phyloP scores from a whole-genome alignment of 768 basidiomycete genomes.

The Mycena kentingensis region DNA sequence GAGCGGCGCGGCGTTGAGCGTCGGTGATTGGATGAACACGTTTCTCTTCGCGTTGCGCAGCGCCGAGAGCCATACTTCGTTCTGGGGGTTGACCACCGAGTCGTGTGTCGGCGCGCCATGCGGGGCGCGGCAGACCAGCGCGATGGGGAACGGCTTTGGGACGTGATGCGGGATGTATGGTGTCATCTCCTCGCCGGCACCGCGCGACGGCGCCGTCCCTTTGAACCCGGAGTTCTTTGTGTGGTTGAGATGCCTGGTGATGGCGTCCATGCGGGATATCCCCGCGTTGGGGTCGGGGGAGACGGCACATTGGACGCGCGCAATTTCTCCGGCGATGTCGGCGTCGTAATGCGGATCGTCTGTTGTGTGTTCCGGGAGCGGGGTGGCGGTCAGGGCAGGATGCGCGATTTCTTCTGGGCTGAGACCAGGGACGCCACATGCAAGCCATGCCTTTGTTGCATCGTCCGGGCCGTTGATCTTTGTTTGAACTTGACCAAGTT shows the following conservation, averaged over 20 bases:
- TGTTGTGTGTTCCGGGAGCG: slow-evolving; percentile 23
- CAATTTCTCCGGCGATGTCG: slow-evolving; percentile 28
- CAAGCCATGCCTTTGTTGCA: slow-evolving; percentile 24
- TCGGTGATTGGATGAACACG: slow-evolving; percentile 77
- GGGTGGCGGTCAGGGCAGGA: slow-evolving; percentile 16
- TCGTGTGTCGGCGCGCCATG: slow-evolving; percentile 56
- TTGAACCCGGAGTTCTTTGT: slow-evolving; percentile 37
- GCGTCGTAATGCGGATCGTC: slow-evolving; percentile 26
- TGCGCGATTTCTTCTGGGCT: slow-evolving; percentile 27
- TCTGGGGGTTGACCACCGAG: slow-evolving; percentile 57
- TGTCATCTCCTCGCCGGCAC: slow-evolving; percentile 49
- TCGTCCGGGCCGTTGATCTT: slow-evolving; percentile 22
- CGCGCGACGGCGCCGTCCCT: slow-evolving; percentile 31
- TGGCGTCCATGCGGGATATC: slow-evolving; percentile 30
- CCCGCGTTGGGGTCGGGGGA: slow-evolving; percentile 22
- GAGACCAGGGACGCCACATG: slow-evolving; percentile 19
- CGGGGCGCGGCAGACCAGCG: slow-evolving; percentile 63
- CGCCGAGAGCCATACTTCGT: slow-evolving; percentile 67
- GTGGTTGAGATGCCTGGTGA: slow-evolving; percentile 44
- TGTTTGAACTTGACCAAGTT: slow-evolving; percentile 14
- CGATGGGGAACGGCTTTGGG: slow-evolving; percentile 65
- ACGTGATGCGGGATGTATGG: slow-evolving; percentile 62
- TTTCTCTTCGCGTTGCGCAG: slow-evolving; percentile 58
- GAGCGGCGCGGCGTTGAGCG: slow-evolving; percentile 66
- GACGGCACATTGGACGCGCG: slow-evolving; percentile 23